These are phyloP conservation scores for Galeopsis tetrahit DNA, from an alignment of 257 asterid species.

Conservation along the genomic window DNA sequence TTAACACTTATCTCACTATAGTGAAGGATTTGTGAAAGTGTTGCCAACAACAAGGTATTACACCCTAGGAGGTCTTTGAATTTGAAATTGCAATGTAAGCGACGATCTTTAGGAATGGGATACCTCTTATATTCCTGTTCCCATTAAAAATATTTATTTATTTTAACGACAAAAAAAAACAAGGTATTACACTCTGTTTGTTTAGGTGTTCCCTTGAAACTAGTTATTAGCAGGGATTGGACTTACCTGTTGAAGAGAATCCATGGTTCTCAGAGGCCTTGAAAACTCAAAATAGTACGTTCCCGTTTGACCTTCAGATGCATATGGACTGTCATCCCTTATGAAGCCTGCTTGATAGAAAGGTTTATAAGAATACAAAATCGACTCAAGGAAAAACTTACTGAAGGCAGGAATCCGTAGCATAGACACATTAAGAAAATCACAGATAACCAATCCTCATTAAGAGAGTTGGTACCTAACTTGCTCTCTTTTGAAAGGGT, in stretches of 20 bases:
- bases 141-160: no score
- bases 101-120: no score
- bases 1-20: background rate
- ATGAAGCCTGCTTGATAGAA: constrained; percentile 49
- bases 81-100: no score
- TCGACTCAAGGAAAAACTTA: background rate
- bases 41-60: background rate
- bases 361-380: constrained; percentile 24
- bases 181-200: background rate
- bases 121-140: no score
- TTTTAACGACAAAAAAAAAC: background rate
- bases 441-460: no score
- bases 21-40: constrained; percentile 10
- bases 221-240: constrained; percentile 17
- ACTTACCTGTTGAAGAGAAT: constrained; percentile 61
- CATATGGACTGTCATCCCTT: constrained; percentile 60
- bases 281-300: constrained; percentile 67
- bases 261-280: constrained; percentile 72
- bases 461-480: no score
- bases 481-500: no score
- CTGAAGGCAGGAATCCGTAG: constrained; percentile 10
- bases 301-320: constrained; percentile 49
- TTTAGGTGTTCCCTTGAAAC: constrained; percentile 6
- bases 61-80: background rate
- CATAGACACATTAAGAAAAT: constrained; percentile 14